Percentiles rank a stretch among this genome's conserved stretches.
Conservation (phyloP, 148 eudicot species). For the Chenopodium berlandieri region DNA sequence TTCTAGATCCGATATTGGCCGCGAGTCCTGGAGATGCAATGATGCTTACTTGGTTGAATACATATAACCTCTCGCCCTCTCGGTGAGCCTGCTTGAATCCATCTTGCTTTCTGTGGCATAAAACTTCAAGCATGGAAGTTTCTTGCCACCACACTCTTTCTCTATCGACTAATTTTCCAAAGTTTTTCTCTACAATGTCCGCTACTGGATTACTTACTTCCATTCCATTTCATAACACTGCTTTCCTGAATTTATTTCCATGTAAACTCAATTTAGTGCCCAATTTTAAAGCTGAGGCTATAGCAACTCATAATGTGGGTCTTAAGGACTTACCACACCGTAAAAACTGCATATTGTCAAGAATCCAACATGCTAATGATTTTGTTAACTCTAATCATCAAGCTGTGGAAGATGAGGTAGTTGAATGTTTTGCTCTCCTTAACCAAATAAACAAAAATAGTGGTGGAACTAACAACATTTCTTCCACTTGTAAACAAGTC, state of each 20-base stretch:
- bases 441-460: neutral
- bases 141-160: too few relatives aligned
- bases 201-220: conserved; percentile 25
- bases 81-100: neutral
- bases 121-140: neutral
- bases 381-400: conserved; percentile 3
- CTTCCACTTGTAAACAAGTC: conserved; percentile 39
- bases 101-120: neutral
- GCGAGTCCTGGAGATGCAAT: neutral
- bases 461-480: neutral
- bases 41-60: neutral
- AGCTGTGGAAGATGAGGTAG: conserved; percentile 14
- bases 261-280: conserved; percentile 22
- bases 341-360: conserved; percentile 8
- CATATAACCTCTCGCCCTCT: too few relatives aligned
- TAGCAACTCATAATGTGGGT: conserved; percentile 13
- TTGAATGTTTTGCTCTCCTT: conserved; percentile 26
- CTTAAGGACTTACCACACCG: conserved; percentile 17
- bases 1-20: neutral
- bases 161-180: neutral
- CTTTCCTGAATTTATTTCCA: conserved; percentile 8
- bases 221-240: conserved; percentile 6
- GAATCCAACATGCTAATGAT: conserved; percentile 11
- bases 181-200: conserved; percentile 16
- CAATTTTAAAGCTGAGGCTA: conserved; percentile 22